Evolutionary conservation across 2,329 filamentous ascomycete genomes (phyloP), one percentile per base, ranked within the genome.

Genomic region (Thermothelomyces thermophilus): DNA sequence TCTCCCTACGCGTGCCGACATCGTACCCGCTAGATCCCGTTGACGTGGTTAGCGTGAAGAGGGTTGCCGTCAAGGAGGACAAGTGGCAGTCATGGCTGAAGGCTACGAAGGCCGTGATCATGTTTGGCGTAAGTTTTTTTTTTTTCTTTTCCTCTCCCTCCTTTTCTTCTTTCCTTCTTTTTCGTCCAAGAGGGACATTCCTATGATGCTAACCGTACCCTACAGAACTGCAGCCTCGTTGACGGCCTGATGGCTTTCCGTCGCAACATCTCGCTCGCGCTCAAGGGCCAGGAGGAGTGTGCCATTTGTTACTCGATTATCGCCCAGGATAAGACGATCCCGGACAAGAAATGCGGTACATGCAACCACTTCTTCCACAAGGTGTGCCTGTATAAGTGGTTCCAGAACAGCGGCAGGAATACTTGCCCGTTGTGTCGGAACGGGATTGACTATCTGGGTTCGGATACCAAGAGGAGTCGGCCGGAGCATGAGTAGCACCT

Each of bases 281-380:
- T 98, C 57, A 93, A 95, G 70, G 93, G 90, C 31, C 90, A 97
- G 68, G 87, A 80, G 17, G 93, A 98, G 68, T 98, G 93, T 64
- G 89, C 93, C 9, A 97, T 97, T 64, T 97, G 91, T 73, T 97
- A 97, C 72, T 90, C 84, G 52, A 90, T 98, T 63, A 88, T 98
- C 56, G 88, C 88, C 16, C 82, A 80, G 7, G 90, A 96, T 66
- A 87, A 87, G 73, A 86, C 86, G 67, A 81, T 95, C 66, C 93
- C 93, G 0, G 91, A 93, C 66, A 97, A 97, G 75, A 77, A 81
- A 48, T 98, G 93, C 67, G 75, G 79, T 41, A 97, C 91, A 1
- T 98, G 93, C 76, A 91, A 90, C 74, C 91, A 98, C 68, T 73
- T 87, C 46, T 98, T 97, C 73, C 93, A 98, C 68, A 79, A 84